These are phyloP conservation scores for Schizochytrium sp. DNA, from an alignment of 108 stramenopile genomes.

Conservation along the genomic window DNA sequence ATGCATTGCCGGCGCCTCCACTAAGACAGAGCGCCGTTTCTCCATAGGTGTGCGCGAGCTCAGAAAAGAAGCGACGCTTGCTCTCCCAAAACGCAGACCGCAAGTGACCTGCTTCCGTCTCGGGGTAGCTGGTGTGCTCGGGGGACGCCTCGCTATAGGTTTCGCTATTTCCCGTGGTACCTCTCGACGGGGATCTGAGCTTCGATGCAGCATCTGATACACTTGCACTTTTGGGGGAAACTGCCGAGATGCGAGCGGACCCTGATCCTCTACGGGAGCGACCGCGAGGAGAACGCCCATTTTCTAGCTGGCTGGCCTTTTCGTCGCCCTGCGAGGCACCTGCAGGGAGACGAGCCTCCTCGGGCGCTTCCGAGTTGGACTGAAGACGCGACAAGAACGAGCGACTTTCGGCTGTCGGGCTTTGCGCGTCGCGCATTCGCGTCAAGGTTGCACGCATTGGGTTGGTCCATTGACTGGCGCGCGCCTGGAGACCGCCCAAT, in stretches of 20 bases:
- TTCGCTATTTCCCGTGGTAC: not conserved
- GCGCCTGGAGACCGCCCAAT: not conserved
- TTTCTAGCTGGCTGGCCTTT: no score
- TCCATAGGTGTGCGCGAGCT: slow-evolving; percentile 3
- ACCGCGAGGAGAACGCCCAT: no score
- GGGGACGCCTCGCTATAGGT: not conserved
- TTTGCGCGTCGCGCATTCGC: not conserved
- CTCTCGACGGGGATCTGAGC: not conserved
- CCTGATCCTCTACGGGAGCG: no score
- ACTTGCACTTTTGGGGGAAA: no score
- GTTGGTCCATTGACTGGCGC: not conserved
- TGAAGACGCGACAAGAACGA: not conserved
- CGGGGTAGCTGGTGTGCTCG: not conserved
- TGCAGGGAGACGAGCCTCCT: no score
- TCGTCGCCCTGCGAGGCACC: no score
- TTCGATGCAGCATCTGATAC: no score
- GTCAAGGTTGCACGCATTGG: not conserved
- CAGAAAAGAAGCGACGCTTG: slow-evolving; percentile 4
- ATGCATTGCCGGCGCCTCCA: not conserved
- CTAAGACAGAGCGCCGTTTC: not conserved
- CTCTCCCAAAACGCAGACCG: not conserved
- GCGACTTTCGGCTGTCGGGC: not conserved
- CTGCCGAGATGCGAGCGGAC: no score
- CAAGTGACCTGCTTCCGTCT: not conserved
- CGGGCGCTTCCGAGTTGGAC: no score